These are phyloP conservation scores for Saccharomycopsis schoenii DNA, from an alignment of 805 yeast genomes.

Conservation along the genomic window DNA sequence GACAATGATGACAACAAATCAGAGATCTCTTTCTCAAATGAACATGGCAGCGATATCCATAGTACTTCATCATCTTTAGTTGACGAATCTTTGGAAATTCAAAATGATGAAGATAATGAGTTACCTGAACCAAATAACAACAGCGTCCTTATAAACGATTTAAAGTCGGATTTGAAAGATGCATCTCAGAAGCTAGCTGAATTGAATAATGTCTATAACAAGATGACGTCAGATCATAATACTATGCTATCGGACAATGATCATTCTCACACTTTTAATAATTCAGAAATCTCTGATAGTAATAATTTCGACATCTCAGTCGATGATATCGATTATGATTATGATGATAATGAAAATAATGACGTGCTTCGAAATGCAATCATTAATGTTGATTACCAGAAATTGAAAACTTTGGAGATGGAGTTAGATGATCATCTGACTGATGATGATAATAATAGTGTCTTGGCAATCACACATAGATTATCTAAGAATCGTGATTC, in stretches of 20 bases:
- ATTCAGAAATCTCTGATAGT: background rate
- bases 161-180: slow-evolving; percentile 8
- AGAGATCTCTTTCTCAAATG: background rate
- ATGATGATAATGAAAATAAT: background rate
- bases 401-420: slow-evolving; percentile 3
- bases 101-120: slow-evolving; percentile 1
- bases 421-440: slow-evolving; percentile 1
- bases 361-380: background rate
- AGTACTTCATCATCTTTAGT: background rate
- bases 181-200: slow-evolving; percentile 4
- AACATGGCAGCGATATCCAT: background rate
- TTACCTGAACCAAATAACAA: background rate
- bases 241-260: background rate
- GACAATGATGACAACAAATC: background rate
- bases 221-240: background rate
- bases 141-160: background rate
- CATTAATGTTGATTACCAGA: background rate
- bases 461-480: slow-evolving; percentile 1
- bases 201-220: slow-evolving; percentile 4
- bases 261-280: background rate
- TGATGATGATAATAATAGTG: background rate
- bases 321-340: background rate
- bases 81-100: background rate
- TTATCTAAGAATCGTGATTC: slow-evolving; percentile 6
- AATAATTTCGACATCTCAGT: background rate